A percentile compares a stretch with the other conserved stretches of the same genome.
Conservation (phyloP, 371 early-diverging fungal species). For the Mucor mucedo region DNA sequence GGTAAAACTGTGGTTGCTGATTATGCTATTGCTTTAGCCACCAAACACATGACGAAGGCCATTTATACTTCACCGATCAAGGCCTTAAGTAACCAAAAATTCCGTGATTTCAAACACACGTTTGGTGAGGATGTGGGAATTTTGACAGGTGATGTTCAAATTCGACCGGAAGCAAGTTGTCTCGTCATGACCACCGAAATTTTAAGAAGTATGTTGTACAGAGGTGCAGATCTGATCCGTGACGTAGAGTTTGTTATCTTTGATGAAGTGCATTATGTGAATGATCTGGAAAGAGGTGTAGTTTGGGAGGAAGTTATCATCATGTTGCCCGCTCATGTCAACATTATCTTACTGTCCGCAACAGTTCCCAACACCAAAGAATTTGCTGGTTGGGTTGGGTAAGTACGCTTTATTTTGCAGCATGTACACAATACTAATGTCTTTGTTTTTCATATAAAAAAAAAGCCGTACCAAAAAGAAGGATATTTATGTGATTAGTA, state of each 20-base stretch:
- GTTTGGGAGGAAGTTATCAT: constrained; percentile 99
- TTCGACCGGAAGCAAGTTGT: constrained; percentile 94
- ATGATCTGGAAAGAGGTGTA: constrained; percentile 98
- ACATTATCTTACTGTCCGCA: constrained; percentile 94
- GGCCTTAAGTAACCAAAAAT: constrained; percentile 99
- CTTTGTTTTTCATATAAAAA: not conserved
- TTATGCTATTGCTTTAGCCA: constrained; percentile 95
- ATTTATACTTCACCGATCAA: constrained; percentile 99
- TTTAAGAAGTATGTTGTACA: constrained; percentile 97
- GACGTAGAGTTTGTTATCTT: constrained; percentile 99
- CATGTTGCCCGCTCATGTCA: constrained; percentile 96
- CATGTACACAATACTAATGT: not conserved
- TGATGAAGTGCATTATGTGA: constrained; percentile 99
- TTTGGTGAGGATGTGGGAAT: constrained; percentile 97
- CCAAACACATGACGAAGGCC: constrained; percentile 95
- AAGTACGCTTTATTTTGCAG: not conserved
- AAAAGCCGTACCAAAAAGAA: constrained; percentile 91
- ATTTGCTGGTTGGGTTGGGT: constrained; percentile 98
- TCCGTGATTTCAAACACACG: constrained; percentile 92
- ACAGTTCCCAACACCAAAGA: constrained; percentile 99
- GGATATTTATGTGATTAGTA: constrained; percentile 98
- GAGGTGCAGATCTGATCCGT: constrained; percentile 95
- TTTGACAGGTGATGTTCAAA: constrained; percentile 99
- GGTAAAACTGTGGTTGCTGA: constrained; percentile 99
- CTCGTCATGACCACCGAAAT: constrained; percentile 99